Base-by-base conservation (phyloP, 345 rosid species). In the Populus simonii region DNA sequence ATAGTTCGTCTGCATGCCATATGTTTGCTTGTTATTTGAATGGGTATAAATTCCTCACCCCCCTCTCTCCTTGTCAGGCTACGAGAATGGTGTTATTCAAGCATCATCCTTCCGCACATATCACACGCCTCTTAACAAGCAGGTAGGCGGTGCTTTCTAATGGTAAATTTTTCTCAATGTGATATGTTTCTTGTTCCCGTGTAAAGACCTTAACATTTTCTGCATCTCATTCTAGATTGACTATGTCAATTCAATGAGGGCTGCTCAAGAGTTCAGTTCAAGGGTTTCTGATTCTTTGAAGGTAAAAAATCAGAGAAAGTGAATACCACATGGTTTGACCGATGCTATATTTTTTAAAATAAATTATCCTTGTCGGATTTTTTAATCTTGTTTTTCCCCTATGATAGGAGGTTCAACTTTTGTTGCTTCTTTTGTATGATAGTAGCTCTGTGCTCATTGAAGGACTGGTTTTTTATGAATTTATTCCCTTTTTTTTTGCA, bases 91-190 rank as follows among this genome's bases (percentile, higher is more conserved):
- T 78, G 83, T 92, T 45, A 86, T 96, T 76, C 91, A 78, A 82
- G 99, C 98, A 71, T 94, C 99, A 66, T 96, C 99, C 27, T 94
- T 96, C 84, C 98, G 99, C n/a, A 94, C 98, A 43, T 96, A 92
- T 85, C 99, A 96, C 70, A 96, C 92, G 20, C 98, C 97, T 53
- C 95, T 96, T 76, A 92, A 92, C 86, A 92, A 90, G 82, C 99
- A 96, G 99, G 98, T 91, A 70, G 70, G 74, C 36, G 35, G 33
- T 76, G 66, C 29, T 55, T 71, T 78, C 25, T 74, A 11, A 49
- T 80, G 25, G 31, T 61, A 66, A 13, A 79, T 71, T 73, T 65
- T 68, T n/a, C 68, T 17, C 72, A 31, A 29, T 63, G 9, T 66
- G 59, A 68, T 43, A 25, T 77, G 59, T 76, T 62, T 62, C 63